Evolutionary conservation across 139 green algal genomes (phyloP), one percentile per base, ranked within the genome.

Genomic region (Closterium sp.): DNA sequence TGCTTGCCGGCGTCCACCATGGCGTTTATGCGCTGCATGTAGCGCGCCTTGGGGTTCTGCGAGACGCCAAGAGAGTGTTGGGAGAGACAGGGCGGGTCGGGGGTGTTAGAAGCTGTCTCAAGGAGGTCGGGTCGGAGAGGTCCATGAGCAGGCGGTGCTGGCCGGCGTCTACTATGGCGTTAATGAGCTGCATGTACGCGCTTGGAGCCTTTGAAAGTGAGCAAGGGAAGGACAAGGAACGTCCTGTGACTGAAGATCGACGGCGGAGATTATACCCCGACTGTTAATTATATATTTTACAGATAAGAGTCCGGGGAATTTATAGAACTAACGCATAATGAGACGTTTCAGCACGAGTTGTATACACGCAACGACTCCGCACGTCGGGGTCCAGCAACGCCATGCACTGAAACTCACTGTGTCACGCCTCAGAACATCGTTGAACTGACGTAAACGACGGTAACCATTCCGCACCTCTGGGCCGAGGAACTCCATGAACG

Each of bases 1-100:
- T 34, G 34, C 81, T 95, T 93, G 31, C 30, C n/a, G 10, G 8
- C 83, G 30, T 91, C 86, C 28, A 90, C 31, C 93, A 95, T 95
- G 7, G 32, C 31, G 16, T 33, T 34, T 21, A 95, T 87, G n/a
- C 76, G 28, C 76, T 85, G 28, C 76, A 85, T 85, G 76, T 85
- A 91, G n/a, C 87, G 30, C 0, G 43, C 90, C 76, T 85, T 85
- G 76, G 28, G 28, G 6, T 33, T 85, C 76, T 85, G 76, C 69
- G 9, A 28, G 69, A n/a, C n/a, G 69, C 69, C 69, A 12, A 84
- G 6, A 55, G 36, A 55, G 36, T n/a, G 36, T 6, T 4, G 6
- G 36, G 6, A 6, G 4, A 66, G 55, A 19, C 16, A 76, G 43
- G 3, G 23, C 2, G 55, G 55, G 55, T 2, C 55, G 55, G 55